Percentiles rank a stretch among this genome's conserved stretches.
phyloP scores from a whole-genome alignment of 495 filamentous ascomycete genomes.

The Podospora appendiculata region DNA sequence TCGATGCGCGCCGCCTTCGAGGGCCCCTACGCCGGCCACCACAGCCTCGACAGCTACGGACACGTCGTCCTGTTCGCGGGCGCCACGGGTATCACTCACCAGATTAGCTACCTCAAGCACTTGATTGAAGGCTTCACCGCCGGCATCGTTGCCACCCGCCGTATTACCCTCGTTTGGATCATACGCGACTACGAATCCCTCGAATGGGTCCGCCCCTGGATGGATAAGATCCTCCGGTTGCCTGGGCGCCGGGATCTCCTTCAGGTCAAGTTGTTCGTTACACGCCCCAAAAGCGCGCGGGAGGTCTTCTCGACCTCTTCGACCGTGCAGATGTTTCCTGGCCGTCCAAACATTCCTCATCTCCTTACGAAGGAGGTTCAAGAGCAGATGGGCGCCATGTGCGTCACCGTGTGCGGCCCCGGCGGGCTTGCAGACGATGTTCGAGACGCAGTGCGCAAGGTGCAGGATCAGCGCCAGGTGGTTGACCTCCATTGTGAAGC shows the following conservation, averaged over 20 bases:
- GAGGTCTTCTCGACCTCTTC: slow-evolving; percentile 61
- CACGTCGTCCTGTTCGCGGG: slow-evolving; percentile 85
- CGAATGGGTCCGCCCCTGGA: slow-evolving; percentile 91
- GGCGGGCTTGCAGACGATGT: slow-evolving; percentile 81
- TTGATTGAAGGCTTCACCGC: slow-evolving; percentile 66
- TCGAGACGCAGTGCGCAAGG: slow-evolving; percentile 58
- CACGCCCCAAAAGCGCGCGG: slow-evolving; percentile 63
- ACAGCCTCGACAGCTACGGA: slow-evolving; percentile 82
- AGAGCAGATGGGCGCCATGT: slow-evolving; percentile 77
- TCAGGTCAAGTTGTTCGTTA: slow-evolving; percentile 80
- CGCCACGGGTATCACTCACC: slow-evolving; percentile 90
- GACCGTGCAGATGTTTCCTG: slow-evolving; percentile 86
- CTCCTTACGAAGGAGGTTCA: slow-evolving; percentile 70
- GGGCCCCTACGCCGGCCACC: slow-evolving; percentile 79
- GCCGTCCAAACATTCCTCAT: slow-evolving; percentile 71
- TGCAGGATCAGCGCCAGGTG: slow-evolving; percentile 50
- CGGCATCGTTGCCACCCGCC: slow-evolving; percentile 69
- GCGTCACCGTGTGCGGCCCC: slow-evolving; percentile 83
- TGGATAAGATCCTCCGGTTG: slow-evolving; percentile 78
- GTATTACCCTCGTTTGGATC: slow-evolving; percentile 81
- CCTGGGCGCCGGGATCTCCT: slow-evolving; percentile 69
- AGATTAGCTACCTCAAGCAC: slow-evolving; percentile 79
- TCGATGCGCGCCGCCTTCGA: slow-evolving; percentile 52
- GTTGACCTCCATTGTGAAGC: slow-evolving; percentile 84
- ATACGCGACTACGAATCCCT: slow-evolving; percentile 79